Evolutionary conservation across 257 asterid genomes (phyloP).

Genomic region (Fraxinus quadrangulata): DNA sequence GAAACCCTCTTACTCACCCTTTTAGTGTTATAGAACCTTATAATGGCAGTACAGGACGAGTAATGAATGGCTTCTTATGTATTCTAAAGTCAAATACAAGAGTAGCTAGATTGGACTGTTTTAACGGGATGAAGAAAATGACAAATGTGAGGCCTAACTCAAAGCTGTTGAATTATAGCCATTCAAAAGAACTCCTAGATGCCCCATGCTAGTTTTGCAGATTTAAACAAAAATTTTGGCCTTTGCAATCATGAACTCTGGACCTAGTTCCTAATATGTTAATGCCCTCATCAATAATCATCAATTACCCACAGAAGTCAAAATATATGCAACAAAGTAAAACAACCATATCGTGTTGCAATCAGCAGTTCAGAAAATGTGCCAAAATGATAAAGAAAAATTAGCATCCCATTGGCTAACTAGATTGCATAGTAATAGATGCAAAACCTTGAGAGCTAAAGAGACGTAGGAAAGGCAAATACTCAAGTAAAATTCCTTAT

Average conservation of each 20-base stretch:
- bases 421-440: not conserved
- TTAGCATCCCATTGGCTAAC: not conserved
- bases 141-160: not conserved
- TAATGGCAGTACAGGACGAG: not conserved
- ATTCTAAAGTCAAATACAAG: not conserved
- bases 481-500: constrained; percentile 3
- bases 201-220: not conserved
- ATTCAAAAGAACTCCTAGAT: constrained; percentile 17
- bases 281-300: not conserved
- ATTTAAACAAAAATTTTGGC: not conserved
- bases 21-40: not conserved
- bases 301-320: not conserved
- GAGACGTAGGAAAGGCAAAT: constrained; percentile 15
- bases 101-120: not conserved
- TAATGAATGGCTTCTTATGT: not conserved
- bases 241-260: not conserved
- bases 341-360: not conserved
- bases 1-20: not conserved
- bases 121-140: constrained; percentile 17
- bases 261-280: constrained; percentile 3
- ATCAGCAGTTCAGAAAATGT: not conserved
- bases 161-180: constrained; percentile 4
- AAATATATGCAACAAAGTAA: not conserved
- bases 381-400: not conserved
- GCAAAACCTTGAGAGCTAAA: constrained; percentile 18